These are phyloP conservation scores for Geosiphon pyriformis DNA, from an alignment of 192 early-diverging fungal genomes.

Conservation along the genomic window DNA sequence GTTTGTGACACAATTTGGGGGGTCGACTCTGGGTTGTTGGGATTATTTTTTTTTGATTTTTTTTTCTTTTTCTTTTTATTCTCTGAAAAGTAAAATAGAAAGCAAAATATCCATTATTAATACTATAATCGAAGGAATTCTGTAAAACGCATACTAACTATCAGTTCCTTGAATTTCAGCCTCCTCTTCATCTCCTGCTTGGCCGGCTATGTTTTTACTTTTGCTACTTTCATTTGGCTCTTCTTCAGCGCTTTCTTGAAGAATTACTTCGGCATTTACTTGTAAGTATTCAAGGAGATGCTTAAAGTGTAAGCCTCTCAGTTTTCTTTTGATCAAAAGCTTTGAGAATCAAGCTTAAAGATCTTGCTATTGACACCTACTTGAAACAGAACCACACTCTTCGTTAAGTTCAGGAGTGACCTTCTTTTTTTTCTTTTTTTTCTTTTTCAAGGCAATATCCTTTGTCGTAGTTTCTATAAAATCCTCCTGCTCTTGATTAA, in stretches of 20 bases:
- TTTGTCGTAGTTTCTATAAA: neutral
- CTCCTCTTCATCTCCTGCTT: conserved; percentile 15
- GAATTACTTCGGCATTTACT: neutral
- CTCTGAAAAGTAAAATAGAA: neutral
- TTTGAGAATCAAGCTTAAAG: too few species aligned
- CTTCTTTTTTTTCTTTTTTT: neutral
- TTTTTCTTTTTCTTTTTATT: conserved; percentile 5
- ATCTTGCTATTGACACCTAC: too few species aligned
- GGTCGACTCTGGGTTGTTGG: neutral
- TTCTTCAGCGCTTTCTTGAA: neutral
- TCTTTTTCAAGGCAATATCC: neutral
- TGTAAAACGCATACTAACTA: neutral
- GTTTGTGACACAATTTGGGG: conserved; percentile 50
- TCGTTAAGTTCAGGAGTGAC: neutral
- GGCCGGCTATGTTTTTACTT: neutral
- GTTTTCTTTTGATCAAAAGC: too few species aligned
- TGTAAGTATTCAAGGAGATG: neutral
- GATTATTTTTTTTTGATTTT: conserved; percentile 18
- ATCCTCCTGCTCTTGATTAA: too few species aligned
- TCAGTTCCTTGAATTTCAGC: neutral
- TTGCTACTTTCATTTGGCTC: neutral
- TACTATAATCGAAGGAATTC: neutral
- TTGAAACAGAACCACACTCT: neutral
- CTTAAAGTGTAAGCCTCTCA: too few species aligned
- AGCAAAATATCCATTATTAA: neutral